These are phyloP conservation scores for Lanmaoa rubissima DNA, from an alignment of 768 basidiomycete genomes.

Conservation along the genomic window DNA sequence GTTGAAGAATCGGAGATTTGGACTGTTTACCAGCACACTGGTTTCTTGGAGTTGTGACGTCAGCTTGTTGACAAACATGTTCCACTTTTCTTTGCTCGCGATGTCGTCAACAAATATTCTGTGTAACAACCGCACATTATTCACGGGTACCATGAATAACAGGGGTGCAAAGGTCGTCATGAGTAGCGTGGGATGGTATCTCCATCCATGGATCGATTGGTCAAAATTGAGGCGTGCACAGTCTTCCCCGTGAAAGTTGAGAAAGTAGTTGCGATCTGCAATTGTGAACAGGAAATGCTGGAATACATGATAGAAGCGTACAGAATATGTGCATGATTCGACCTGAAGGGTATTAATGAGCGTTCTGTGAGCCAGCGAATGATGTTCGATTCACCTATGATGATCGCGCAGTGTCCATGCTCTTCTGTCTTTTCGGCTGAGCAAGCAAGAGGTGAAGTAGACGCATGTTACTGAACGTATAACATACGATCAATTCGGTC, in stretches of 20 bases:
- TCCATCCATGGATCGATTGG: constrained; percentile 32
- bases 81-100: constrained; percentile 43
- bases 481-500: constrained; percentile 25
- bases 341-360: constrained; percentile 16
- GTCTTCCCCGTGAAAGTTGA: constrained; percentile 44
- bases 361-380: not conserved
- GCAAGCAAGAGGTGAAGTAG: not conserved
- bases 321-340: constrained; percentile 33
- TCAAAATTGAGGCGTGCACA: constrained; percentile 40
- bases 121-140: constrained; percentile 44
- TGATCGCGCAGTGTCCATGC: constrained; percentile 17
- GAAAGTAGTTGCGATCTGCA: constrained; percentile 36
- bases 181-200: constrained; percentile 32
- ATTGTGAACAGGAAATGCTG: not conserved
- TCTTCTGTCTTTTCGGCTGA: constrained; percentile 12
- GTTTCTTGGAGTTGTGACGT: constrained; percentile 51
- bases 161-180: constrained; percentile 41
- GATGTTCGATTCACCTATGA: constrained; percentile 19
- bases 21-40: constrained; percentile 46
- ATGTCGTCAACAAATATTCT: constrained; percentile 49
- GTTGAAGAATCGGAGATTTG: not conserved
- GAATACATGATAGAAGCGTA: constrained; percentile 6
- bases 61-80: constrained; percentile 41
- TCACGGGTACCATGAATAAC: constrained; percentile 50
- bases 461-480: not conserved